Evolutionary conservation across 2,329 filamentous ascomycete species (phyloP).

Genomic region (Verticillium zaregamsianum): DNA sequence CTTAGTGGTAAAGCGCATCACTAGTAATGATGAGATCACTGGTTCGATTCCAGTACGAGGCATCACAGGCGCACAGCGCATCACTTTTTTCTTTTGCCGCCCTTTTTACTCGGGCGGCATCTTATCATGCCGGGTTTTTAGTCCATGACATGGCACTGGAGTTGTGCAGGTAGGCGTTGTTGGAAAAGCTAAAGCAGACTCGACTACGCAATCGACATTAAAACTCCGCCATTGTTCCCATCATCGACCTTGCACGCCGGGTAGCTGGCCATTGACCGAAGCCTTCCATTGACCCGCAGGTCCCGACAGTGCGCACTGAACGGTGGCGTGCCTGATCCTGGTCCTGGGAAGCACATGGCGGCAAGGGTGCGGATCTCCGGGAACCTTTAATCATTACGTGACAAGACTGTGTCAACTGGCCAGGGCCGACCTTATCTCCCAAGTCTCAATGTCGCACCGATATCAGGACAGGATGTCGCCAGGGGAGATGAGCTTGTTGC

Average conservation of each 20-base stretch:
- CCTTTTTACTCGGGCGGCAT: background rate
- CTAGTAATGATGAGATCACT: conserved; percentile 17
- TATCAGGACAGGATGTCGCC: background rate
- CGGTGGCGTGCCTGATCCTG: background rate
- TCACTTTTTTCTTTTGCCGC: background rate
- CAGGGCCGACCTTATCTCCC: background rate
- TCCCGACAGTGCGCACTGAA: background rate
- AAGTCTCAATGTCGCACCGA: background rate
- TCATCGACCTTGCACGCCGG: no score
- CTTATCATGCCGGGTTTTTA: background rate
- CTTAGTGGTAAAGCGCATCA: conserved; percentile 16
- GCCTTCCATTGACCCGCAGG: background rate
- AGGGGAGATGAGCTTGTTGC: background rate
- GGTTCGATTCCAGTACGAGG: conserved; percentile 16
- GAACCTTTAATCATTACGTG: background rate
- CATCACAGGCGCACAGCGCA: background rate
- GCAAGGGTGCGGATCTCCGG: background rate
- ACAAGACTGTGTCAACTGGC: background rate
- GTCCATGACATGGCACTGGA: no score
- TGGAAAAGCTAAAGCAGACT: no score
- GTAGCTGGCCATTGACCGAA: background rate
- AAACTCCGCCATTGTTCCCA: no score
- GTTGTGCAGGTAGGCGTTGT: no score
- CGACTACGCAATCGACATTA: no score
- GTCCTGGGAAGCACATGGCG: background rate